Evolutionary conservation across 78 protist species (phyloP).

Genomic region (Polysphondylium violaceum): DNA sequence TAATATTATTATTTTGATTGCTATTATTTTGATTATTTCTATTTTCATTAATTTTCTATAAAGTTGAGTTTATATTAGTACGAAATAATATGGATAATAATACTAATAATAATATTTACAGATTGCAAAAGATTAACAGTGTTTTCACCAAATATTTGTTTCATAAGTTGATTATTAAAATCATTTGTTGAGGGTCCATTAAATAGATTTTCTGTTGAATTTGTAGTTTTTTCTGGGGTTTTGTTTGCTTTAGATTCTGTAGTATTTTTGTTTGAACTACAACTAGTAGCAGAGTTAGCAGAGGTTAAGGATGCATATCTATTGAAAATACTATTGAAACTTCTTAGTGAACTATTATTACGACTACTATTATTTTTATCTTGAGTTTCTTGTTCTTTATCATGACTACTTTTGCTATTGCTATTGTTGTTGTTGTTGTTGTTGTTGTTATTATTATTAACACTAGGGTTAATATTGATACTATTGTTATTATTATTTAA

Average conservation of each 20-base stretch:
- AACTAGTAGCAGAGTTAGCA: neutral
- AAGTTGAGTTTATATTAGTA: neutral
- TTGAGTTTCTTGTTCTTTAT: neutral
- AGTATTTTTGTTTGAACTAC: neutral
- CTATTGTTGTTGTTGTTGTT: neutral
- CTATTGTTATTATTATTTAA: neutral
- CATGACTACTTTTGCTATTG: neutral
- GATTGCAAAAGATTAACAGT: constrained; percentile 3
- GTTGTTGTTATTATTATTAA: neutral
- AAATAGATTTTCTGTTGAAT: neutral
- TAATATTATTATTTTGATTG: neutral
- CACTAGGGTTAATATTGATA: neutral
- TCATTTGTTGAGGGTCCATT: constrained; percentile 10
- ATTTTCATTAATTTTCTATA: neutral
- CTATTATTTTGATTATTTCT: constrained; percentile 36
- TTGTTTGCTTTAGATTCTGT: neutral
- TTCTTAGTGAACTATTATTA: neutral
- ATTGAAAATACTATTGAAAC: neutral
- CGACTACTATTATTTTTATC: neutral
- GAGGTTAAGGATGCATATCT: too few relatives aligned
- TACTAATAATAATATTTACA: neutral
- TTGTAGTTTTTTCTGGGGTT: neutral
- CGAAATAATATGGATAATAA: neutral
- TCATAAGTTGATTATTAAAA: constrained; percentile 43
- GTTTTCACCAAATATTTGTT: constrained; percentile 57